A percentile compares a stretch with the other conserved stretches of the same genome.
Conservation (phyloP, 306 rosid species). For the Corylus americana region DNA sequence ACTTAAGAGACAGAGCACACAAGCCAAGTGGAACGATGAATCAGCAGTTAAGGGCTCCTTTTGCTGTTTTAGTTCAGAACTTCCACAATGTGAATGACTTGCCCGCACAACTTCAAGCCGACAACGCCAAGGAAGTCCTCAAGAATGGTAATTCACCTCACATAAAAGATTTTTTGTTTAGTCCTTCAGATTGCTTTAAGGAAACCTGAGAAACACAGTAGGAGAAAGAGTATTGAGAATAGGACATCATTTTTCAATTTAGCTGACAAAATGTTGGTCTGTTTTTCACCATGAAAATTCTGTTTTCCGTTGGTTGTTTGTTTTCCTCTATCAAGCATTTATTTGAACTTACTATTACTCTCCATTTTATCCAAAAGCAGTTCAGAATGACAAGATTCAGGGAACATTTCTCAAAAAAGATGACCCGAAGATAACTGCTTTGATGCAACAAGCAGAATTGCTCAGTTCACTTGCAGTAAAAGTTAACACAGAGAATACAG, state of each 20-base stretch:
- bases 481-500: conserved; percentile 81
- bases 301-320: conserved; percentile 12
- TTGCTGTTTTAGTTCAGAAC: conserved; percentile 83
- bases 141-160: conserved; percentile 51
- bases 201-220: conserved; percentile 17
- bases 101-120: conserved; percentile 49
- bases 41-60: conserved; percentile 73
- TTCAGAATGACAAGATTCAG: conserved; percentile 53
- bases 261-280: conserved; percentile 25
- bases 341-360: conserved; percentile 24
- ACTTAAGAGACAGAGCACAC: conserved; percentile 57
- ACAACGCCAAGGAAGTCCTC: conserved; percentile 41
- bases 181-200: conserved; percentile 21
- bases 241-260: conserved; percentile 13
- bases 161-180: conserved; percentile 15
- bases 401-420: conserved; percentile 83
- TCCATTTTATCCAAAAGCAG: conserved; percentile 42
- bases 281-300: conserved; percentile 7
- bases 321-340: neutral
- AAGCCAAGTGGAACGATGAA: conserved; percentile 49
- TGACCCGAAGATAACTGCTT: conserved; percentile 75
- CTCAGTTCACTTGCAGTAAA: conserved; percentile 85
- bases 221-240: conserved; percentile 17
- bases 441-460: conserved; percentile 95
- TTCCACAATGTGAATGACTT: conserved; percentile 45